Evolutionary conservation across 768 basidiomycete genomes (phyloP), one percentile per base, ranked within the genome.

Genomic region (Kondoa malvinella): DNA sequence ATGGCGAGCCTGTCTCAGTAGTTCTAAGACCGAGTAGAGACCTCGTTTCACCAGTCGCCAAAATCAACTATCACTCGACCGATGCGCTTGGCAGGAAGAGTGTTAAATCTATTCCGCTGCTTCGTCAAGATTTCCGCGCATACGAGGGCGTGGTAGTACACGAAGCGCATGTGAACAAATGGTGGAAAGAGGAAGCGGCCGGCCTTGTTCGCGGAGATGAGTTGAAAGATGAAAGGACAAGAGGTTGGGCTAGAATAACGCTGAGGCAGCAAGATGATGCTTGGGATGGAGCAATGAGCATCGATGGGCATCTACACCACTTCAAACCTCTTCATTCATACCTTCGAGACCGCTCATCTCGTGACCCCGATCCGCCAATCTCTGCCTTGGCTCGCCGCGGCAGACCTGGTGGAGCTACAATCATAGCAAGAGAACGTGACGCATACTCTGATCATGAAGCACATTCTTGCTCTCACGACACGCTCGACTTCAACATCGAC

Each of bases 21-120:
- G 86, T 89, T 73, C 80, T 91, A 62, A 83, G 82, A 21, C 88
- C 89, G 4, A 89, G 88, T 74, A 83, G 86, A 70, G 79, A 87
- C 70, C 83, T 91, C 69, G 79, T 90, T 64, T 87, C 89, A 74
- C 85, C 88, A 57, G 82, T 85, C 65, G 88, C 88, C 0, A 83
- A 85, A 56, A 81, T 89, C 67, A 83, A 82, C 64, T 85, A 86
- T 77, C 84, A 83, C 75, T 77, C 79, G n/a, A 80, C 79, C 26
- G 76, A 75, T 4, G 74, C 82, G 17, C 80, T 68, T 58, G 86
- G 86, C 32, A 74, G 76, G 56, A 77, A 82, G 31, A 78, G 84
- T 33, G 77, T 81, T 2, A 81, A 80, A 72, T 82, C 83, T 1
- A 80, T 81, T 63, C 85, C 86, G 33, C 79, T 89, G n/a, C 76